Evolutionary conservation across 257 asterid genomes (phyloP), one percentile per base, ranked within the genome.

Genomic region (Plantago ovata): DNA sequence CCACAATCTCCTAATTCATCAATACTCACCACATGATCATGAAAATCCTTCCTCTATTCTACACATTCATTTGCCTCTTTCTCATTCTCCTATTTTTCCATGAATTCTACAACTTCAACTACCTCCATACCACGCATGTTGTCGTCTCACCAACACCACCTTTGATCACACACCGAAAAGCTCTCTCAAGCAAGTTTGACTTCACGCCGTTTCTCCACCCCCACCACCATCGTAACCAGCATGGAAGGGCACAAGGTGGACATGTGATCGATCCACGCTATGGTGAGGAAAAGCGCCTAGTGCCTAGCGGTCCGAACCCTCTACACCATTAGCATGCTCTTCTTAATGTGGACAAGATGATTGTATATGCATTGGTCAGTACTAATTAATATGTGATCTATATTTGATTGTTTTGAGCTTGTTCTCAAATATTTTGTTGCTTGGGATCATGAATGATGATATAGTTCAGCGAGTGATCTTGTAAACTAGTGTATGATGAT

Each of bases 271-370:
- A 88, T 68, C 95, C 79, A 6, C 83, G 78, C 10, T 88, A 85
- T 16, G 96, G 94, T 4, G 94, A 69, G 7, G 94, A 83, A 57
- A 83, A 83, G 69, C 88, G 95, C 7, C 80, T 85, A 7, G 90
- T 88, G 13, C 96, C 96, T 0, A 62, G 80, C 22, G 96, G 96
- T 61, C 96, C 96, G 22, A 85, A 88, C 67, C 95, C 96, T 3
- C 74, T 88, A 75, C 96, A 88, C 60, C 93, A 88, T 67, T 88
- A 69, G 67, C 41, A 45, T 13, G 11, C 39, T 14, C 2, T 41
- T 43, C 19, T 65, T 65, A 53, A 59, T 7, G 33, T 44, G 61
- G 56, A 32, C 60, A 49, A 56, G 47, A 50, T 38, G 58, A 56
- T 58, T 69, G 68, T n/a, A n/a, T n/a, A n/a, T n/a, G n/a, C n/a